phyloP scores from a whole-genome alignment of 768 basidiomycete genomes.

The Hygrophorus russula region DNA sequence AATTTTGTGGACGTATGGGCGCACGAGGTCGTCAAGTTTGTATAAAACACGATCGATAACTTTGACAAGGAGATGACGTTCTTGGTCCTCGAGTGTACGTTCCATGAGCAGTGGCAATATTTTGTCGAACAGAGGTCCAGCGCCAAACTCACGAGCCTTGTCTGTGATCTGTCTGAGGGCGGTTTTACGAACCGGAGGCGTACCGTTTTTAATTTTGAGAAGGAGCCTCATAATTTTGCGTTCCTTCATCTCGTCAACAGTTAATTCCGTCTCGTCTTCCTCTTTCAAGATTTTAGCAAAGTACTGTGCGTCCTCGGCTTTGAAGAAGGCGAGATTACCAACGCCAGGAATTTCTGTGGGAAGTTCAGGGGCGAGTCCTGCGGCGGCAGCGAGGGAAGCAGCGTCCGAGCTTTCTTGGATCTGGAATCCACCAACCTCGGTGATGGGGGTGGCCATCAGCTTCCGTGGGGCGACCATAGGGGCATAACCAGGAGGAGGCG shows the following conservation, averaged over 20 bases:
- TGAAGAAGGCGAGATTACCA: constrained; percentile 95
- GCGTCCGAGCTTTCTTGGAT: constrained; percentile 94
- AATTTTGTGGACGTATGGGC: constrained; percentile 99
- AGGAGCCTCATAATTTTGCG: constrained; percentile 97
- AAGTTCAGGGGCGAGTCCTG: constrained; percentile 84
- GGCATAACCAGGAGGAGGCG: constrained; percentile 90
- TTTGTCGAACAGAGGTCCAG: constrained; percentile 97
- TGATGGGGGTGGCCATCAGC: constrained; percentile 44
- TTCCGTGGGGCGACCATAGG: constrained; percentile 58
- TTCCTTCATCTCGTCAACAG: constrained; percentile 98
- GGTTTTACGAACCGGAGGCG: constrained; percentile 95
- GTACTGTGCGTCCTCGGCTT: constrained; percentile 95
- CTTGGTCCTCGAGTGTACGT: constrained; percentile 94
- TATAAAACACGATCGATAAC: constrained; percentile 98
- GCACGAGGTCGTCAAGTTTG: constrained; percentile 97
- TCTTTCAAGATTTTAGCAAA: constrained; percentile 94
- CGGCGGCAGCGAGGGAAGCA: constrained; percentile 78
- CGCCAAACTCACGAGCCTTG: constrained; percentile 97
- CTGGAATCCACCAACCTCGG: constrained; percentile 79
- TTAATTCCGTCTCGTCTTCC: constrained; percentile 87
- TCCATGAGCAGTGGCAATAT: constrained; percentile 98
- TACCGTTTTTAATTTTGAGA: constrained; percentile 99
- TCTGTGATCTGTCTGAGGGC: constrained; percentile 97
- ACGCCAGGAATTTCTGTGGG: constrained; percentile 98
- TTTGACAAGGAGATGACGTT: constrained; percentile 95